Evolutionary conservation across 441 rosid species (phyloP).

Genomic region (Manihot esculenta): DNA sequence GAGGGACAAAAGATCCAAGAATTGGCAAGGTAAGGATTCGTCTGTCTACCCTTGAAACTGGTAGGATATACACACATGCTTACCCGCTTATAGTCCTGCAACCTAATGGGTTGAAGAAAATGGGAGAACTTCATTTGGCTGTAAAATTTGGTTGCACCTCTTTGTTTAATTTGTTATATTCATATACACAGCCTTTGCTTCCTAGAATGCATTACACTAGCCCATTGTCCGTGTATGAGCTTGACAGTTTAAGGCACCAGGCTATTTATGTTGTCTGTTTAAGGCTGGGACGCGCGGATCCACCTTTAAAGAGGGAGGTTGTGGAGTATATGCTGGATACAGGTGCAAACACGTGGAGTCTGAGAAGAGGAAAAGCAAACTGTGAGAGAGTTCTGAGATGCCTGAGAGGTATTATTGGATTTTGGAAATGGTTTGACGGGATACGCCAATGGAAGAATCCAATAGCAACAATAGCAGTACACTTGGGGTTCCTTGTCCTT

Average conservation of each 20-base stretch:
- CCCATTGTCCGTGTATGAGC: slow-evolving; percentile 7
- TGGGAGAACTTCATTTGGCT: slow-evolving; percentile 13
- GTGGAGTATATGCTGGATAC: slow-evolving; percentile 13
- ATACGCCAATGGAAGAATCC: slow-evolving; percentile 14
- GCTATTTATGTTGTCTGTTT: background rate
- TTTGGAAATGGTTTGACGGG: slow-evolving; percentile 17
- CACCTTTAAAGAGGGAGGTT: slow-evolving; percentile 4
- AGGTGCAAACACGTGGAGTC: background rate
- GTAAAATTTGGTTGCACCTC: background rate
- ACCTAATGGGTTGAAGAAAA: slow-evolving; percentile 13
- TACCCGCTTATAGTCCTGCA: slow-evolving; percentile 32
- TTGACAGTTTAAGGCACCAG: slow-evolving; percentile 6
- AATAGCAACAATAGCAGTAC: background rate
- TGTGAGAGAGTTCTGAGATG: background rate
- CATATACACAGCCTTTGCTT: slow-evolving; percentile 14
- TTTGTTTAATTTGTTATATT: background rate
- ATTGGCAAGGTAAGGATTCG: slow-evolving; percentile 50
- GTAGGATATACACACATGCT: slow-evolving; percentile 37
- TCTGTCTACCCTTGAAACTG: slow-evolving; percentile 42
- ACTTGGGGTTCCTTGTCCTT: background rate
- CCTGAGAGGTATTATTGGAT: slow-evolving; percentile 6
- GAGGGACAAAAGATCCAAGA: slow-evolving; percentile 30
- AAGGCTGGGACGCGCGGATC: background rate
- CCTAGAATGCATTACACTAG: background rate
- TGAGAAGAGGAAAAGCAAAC: slow-evolving; percentile 7